phyloP scores from a whole-genome alignment of 306 rosid species.

The Malus fusca region DNA sequence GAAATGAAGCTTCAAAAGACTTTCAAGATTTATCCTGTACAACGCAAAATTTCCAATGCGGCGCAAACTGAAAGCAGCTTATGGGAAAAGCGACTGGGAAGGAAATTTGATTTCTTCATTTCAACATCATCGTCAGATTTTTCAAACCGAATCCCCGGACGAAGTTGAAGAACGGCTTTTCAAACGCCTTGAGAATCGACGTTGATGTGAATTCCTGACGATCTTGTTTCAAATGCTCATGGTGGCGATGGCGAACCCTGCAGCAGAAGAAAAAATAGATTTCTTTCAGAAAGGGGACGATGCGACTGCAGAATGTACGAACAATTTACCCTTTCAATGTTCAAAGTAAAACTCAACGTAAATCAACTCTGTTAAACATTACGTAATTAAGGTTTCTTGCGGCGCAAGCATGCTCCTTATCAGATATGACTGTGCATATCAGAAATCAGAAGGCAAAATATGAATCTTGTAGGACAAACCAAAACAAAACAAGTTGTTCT shows the following conservation, averaged over 20 bases:
- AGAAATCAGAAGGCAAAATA: neutral
- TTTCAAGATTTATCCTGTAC: too few relatives aligned
- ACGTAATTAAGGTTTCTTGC: neutral
- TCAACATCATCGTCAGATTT: slow-evolving; percentile 19
- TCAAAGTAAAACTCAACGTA: neutral
- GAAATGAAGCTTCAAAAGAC: too few relatives aligned
- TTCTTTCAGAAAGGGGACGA: slow-evolving; percentile 17
- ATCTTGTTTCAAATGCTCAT: slow-evolving; percentile 29
- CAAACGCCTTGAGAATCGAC: slow-evolving; percentile 22
- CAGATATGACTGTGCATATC: neutral
- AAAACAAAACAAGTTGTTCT: neutral
- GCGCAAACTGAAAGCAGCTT: neutral
- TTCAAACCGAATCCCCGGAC: slow-evolving; percentile 20
- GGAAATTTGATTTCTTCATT: neutral
- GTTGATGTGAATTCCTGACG: slow-evolving; percentile 20
- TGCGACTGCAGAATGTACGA: neutral
- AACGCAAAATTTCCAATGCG: neutral
- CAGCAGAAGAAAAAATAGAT: slow-evolving; percentile 54
- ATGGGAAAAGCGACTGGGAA: neutral
- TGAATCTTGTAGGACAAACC: neutral
- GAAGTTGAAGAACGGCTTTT: slow-evolving; percentile 24
- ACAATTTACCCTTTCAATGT: neutral
- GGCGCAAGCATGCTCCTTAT: neutral
- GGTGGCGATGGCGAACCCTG: slow-evolving; percentile 54
- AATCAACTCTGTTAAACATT: neutral